Conservation (phyloP, 345 rosid species). For the Melaleuca alternifolia region DNA sequence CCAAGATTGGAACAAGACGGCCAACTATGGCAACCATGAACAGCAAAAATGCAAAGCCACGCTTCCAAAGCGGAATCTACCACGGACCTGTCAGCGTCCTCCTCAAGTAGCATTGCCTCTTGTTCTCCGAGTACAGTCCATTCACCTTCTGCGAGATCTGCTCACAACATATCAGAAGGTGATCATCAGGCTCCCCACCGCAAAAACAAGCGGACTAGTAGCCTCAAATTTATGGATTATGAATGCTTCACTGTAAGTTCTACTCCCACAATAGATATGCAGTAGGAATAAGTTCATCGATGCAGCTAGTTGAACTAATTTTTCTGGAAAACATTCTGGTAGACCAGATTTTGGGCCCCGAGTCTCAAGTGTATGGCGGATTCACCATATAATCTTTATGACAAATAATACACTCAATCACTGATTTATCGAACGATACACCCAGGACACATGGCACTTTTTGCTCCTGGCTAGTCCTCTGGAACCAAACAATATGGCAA, state of each 20-base stretch:
- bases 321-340: not conserved
- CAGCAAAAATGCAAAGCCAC: not conserved
- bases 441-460: not conserved
- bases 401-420: not conserved
- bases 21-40: not conserved
- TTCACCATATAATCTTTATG: not conserved
- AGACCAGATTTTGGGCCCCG: not conserved
- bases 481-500: not conserved
- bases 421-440: not conserved
- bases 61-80: constrained; percentile 18
- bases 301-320: not conserved
- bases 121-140: constrained; percentile 35
- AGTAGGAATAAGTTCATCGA: not conserved
- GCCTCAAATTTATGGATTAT: not conserved
- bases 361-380: not conserved
- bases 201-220: not conserved
- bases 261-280: not conserved
- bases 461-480: not conserved
- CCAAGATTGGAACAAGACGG: not conserved
- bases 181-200: not conserved
- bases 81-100: constrained; percentile 88
- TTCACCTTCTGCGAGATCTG: constrained; percentile 19
- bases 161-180: not conserved
- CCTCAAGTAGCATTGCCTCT: constrained; percentile 55
- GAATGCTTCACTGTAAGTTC: not conserved